Percentiles rank a stretch among this genome's conserved stretches.
These are phyloP conservation scores for Eleusine coracana DNA, from an alignment of 176 grass and related monocot species.

Conservation along the genomic window DNA sequence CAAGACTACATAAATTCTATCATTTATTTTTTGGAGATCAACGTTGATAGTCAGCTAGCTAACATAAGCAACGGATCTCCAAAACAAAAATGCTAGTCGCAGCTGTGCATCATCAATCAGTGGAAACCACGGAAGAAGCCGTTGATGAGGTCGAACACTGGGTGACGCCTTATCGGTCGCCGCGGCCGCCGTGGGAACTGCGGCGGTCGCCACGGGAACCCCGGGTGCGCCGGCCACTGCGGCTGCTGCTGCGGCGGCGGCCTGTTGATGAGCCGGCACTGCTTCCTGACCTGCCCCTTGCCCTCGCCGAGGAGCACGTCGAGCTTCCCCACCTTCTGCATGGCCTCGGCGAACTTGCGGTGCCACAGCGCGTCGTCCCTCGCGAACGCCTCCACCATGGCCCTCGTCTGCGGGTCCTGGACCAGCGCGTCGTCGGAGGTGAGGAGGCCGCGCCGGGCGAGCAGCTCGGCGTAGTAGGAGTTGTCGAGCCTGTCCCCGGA, in stretches of 20 bases:
- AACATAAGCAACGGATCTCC: background rate
- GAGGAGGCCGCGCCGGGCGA: constrained; percentile 41
- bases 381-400: constrained; percentile 36
- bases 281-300: constrained; percentile 34
- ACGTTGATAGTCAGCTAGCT: background rate
- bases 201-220: background rate
- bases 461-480: constrained; percentile 56
- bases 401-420: constrained; percentile 30
- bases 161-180: background rate
- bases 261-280: constrained; percentile 43
- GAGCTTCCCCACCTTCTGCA: constrained; percentile 50
- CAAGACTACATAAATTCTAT: background rate
- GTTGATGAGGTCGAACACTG: constrained; percentile 6
- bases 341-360: constrained; percentile 49
- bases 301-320: constrained; percentile 43
- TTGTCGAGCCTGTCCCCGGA: constrained; percentile 42
- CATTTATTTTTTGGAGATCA: background rate
- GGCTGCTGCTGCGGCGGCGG: background rate
- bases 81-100: background rate
- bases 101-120: background rate
- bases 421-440: constrained; percentile 52
- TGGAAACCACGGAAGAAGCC: constrained; percentile 37
- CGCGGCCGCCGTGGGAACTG: background rate
- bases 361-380: constrained; percentile 31
- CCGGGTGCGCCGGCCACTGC: background rate